Percentiles rank a stretch among this genome's conserved stretches.
These are phyloP conservation scores for Geoglossum cookeanum DNA, from an alignment of 2,329 filamentous ascomycete species.

Conservation along the genomic window DNA sequence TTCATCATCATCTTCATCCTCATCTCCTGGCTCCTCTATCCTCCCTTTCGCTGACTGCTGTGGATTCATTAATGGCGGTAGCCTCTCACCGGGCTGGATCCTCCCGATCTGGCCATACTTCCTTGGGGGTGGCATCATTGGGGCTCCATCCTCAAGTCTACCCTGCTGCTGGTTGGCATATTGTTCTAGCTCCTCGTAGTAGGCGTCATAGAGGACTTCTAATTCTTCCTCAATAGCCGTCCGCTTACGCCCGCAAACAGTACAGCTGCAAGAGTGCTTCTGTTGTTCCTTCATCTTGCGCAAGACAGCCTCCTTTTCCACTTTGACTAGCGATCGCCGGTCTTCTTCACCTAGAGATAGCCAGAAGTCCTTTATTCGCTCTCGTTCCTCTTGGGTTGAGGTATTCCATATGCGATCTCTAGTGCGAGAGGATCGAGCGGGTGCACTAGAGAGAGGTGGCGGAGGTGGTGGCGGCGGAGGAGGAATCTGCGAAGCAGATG, in stretches of 20 bases:
- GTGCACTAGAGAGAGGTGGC: conserved; percentile 24
- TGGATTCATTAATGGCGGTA: conserved; percentile 37
- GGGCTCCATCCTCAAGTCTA: conserved; percentile 38
- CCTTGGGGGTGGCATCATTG: conserved; percentile 48
- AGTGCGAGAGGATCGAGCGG: conserved; percentile 24
- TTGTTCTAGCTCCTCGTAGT: conserved; percentile 94
- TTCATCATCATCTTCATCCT: conserved; percentile 36
- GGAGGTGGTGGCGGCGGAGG: conserved; percentile 23
- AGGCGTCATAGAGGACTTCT: conserved; percentile 93
- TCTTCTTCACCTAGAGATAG: conserved; percentile 84
- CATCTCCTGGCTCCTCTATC: conserved; percentile 36
- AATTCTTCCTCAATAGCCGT: conserved; percentile 96
- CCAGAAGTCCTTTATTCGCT: conserved; percentile 98
- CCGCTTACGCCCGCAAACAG: conserved; percentile 87
- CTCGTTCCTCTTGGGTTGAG: conserved; percentile 78
- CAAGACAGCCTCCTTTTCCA: conserved; percentile 93
- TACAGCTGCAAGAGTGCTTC: conserved; percentile 96
- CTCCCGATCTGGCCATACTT: conserved; percentile 35
- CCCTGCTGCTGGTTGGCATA: conserved; percentile 74
- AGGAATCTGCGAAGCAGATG: conserved; percentile 24
- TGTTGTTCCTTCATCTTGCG: conserved; percentile 99
- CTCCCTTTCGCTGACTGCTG: conserved; percentile 58
- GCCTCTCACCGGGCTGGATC: conserved; percentile 21
- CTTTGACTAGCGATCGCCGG: conserved; percentile 85
- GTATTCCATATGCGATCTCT: conserved; percentile 96